These are phyloP conservation scores for Geosiphon pyriformis DNA, from an alignment of 192 early-diverging fungal species.

Conservation along the genomic window DNA sequence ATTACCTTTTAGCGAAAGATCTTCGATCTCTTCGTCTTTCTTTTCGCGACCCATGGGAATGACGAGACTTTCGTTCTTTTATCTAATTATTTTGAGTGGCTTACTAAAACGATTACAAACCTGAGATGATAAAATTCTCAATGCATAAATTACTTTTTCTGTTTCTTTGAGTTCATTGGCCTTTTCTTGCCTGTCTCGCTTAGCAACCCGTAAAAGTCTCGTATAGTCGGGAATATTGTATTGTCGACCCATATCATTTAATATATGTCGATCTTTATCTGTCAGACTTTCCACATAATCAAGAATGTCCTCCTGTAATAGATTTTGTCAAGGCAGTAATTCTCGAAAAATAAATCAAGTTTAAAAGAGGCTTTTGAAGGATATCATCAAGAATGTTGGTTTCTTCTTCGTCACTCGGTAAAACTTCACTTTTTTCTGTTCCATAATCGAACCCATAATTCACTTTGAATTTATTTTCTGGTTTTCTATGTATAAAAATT, in stretches of 20 bases:
- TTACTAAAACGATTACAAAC: too few species aligned
- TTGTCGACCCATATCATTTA: slow-evolving; percentile 40
- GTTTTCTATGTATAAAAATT: slow-evolving; percentile 20
- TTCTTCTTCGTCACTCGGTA: slow-evolving; percentile 30
- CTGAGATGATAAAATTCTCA: background rate
- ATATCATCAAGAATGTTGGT: slow-evolving; percentile 36
- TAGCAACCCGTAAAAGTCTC: slow-evolving; percentile 34
- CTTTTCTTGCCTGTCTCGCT: slow-evolving; percentile 35
- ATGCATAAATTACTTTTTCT: slow-evolving; percentile 24
- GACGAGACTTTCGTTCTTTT: background rate
- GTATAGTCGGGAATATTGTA: slow-evolving; percentile 42
- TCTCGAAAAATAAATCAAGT: background rate
- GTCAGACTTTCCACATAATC: slow-evolving; percentile 38
- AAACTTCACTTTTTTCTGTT: slow-evolving; percentile 22
- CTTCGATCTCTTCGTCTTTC: slow-evolving; percentile 10
- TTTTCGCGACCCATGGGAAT: background rate
- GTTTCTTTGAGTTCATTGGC: slow-evolving; percentile 24
- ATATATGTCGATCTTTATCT: slow-evolving; percentile 34
- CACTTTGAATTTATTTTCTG: slow-evolving; percentile 5
- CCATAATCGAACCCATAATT: slow-evolving; percentile 33
- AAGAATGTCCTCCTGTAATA: slow-evolving; percentile 35
- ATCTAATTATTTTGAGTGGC: background rate
- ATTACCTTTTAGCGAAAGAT: background rate
- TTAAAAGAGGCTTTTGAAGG: slow-evolving; percentile 22
- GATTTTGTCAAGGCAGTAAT: slow-evolving; percentile 27